phyloP scores from a whole-genome alignment of 495 filamentous ascomycete genomes.

The Friedmanniomyces endolithicus region DNA sequence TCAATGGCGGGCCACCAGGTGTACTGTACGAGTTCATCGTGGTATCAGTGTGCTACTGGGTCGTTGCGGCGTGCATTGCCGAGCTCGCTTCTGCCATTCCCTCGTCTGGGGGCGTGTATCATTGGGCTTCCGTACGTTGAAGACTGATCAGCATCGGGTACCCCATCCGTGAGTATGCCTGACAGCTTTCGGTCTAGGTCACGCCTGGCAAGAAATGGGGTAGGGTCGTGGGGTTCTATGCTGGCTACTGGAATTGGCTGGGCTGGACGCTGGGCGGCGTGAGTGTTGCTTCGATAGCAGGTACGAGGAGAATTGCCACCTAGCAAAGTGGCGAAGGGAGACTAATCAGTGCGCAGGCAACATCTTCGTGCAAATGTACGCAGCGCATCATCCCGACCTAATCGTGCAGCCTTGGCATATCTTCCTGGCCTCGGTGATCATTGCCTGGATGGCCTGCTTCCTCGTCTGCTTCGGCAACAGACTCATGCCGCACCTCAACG shows the following conservation, averaged over 20 bases:
- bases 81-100: constrained; percentile 67
- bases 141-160: no score
- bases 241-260: constrained; percentile 12
- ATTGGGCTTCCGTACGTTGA: constrained; percentile 45
- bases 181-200: constrained; percentile 20
- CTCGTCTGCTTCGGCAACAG: constrained; percentile 57
- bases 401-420: constrained; percentile 55
- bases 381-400: constrained; percentile 51
- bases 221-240: constrained; percentile 1
- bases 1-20: constrained; percentile 45
- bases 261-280: constrained; percentile 3
- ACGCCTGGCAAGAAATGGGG: constrained; percentile 35
- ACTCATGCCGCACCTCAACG: constrained; percentile 50
- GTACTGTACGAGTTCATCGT: constrained; percentile 46
- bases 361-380: constrained; percentile 42
- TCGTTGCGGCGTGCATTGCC: constrained; percentile 42
- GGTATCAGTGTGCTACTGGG: constrained; percentile 41
- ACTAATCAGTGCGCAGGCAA: background rate
- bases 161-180: no score
- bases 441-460: constrained; percentile 51
- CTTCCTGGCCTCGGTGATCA: constrained; percentile 54
- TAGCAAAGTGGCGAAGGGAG: no score
- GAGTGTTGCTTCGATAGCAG: background rate
- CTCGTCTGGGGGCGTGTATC: constrained; percentile 62
- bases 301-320: no score